Evolutionary conservation across 2,329 filamentous ascomycete genomes (phyloP).

Genomic region (Chrysosporium keratinophilum): DNA sequence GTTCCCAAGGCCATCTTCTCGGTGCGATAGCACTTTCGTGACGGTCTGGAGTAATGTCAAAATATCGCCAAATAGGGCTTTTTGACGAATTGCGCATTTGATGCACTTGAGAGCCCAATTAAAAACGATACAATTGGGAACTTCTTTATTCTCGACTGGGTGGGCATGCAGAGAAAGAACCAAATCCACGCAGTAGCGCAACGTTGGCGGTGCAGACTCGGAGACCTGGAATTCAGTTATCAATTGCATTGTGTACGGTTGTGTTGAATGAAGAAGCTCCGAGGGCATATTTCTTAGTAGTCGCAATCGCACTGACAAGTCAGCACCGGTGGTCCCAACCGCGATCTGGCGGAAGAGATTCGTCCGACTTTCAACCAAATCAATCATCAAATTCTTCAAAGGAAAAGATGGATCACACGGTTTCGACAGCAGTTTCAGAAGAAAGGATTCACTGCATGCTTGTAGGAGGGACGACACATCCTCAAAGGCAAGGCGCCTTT

Average conservation of each 20-base stretch:
- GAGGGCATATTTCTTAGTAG: slow-evolving; percentile 1
- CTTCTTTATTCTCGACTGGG: neutral
- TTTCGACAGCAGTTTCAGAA: slow-evolving; percentile 1
- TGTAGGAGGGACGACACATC: neutral
- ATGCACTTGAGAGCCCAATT: neutral
- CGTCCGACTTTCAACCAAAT: slow-evolving; percentile 16
- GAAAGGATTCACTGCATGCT: slow-evolving; percentile 7
- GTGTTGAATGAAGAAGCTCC: slow-evolving; percentile 7
- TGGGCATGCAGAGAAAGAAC: neutral
- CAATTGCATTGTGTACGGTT: neutral
- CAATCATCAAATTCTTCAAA: neutral
- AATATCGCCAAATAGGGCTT: slow-evolving; percentile 7
- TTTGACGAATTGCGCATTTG: neutral
- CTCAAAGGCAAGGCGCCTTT: neutral
- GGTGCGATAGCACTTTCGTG: neutral
- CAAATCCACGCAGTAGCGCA: slow-evolving; percentile 10
- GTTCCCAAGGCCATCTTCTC: neutral
- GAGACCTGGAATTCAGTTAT: neutral
- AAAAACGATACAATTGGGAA: neutral
- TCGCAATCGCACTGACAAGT: neutral
- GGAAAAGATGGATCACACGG: neutral
- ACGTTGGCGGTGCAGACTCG: neutral
- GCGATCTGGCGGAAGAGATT: slow-evolving; percentile 11
- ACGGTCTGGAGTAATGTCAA: slow-evolving; percentile 3
- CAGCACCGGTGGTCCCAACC: neutral